Conservation (phyloP, 805 yeast genomes). For the Wickerhamiella lipophila region DNA sequence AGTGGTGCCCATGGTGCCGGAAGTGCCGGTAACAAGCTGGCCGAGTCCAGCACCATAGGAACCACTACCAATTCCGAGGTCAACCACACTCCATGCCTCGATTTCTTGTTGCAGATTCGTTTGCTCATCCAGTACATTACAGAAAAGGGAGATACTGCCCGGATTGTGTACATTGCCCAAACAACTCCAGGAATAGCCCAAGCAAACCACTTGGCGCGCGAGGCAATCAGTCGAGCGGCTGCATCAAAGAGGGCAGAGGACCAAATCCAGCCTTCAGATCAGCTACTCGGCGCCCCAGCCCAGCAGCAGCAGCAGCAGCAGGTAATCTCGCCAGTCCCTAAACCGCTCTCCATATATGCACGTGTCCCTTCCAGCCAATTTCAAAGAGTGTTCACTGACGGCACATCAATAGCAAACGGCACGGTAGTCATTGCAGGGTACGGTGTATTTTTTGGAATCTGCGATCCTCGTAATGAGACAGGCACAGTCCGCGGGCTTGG, state of each 20-base stretch:
- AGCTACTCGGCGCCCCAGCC: neutral
- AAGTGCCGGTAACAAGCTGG: conserved; percentile 2
- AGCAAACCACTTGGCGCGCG: conserved; percentile 1
- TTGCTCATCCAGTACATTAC: conserved; percentile 8
- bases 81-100: conserved; percentile 13
- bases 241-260: neutral
- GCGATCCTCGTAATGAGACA: conserved; percentile 15
- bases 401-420: conserved; percentile 8
- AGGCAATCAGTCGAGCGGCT: neutral
- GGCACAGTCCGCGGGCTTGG: conserved; percentile 13
- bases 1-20: conserved; percentile 6
- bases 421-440: conserved; percentile 13
- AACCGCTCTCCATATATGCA: neutral
- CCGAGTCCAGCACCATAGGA: conserved; percentile 5
- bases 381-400: conserved; percentile 14
- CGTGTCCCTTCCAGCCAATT: neutral
- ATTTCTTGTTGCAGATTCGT: conserved; percentile 13
- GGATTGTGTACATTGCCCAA: neutral
- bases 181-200: neutral
- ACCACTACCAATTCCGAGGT: conserved; percentile 7
- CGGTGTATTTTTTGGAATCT: conserved; percentile 14
- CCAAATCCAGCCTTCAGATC: too few relatives aligned
- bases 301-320: neutral
- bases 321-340: neutral
- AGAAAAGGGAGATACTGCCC: neutral